phyloP scores from a whole-genome alignment of 2,329 filamentous ascomycete genomes.

The Torrubiella hemipterigena region DNA sequence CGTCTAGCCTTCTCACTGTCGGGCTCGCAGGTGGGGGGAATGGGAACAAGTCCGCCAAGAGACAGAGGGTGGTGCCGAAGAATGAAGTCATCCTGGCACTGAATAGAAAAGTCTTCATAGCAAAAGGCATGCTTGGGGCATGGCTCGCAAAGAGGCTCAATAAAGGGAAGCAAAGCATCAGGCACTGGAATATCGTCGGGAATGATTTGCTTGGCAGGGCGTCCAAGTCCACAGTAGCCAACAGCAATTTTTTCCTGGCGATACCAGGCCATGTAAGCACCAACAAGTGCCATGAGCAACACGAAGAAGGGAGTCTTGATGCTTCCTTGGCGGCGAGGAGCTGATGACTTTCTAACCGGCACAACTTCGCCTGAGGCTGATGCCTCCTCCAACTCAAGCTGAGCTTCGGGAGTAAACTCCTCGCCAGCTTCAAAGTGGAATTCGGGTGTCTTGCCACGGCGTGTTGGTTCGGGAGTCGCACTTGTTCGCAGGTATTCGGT shows the following conservation, averaged over 20 bases:
- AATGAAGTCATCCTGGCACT: constrained; percentile 81
- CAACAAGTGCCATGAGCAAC: constrained; percentile 56
- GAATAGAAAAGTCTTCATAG: constrained; percentile 62
- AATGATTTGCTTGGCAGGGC: constrained; percentile 40
- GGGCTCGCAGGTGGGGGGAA: constrained; percentile 86
- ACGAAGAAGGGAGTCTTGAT: constrained; percentile 58
- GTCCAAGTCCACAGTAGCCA: constrained; percentile 83
- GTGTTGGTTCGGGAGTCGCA: constrained; percentile 33
- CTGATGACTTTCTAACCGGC: constrained; percentile 29
- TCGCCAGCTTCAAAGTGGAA: constrained; percentile 56
- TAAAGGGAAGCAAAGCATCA: constrained; percentile 55
- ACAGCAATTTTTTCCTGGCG: constrained; percentile 92
- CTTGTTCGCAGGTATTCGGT: constrained; percentile 22
- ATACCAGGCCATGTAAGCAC: constrained; percentile 70
- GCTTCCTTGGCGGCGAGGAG: constrained; percentile 28
- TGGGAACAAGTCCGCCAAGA: constrained; percentile 65
- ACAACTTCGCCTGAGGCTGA: constrained; percentile 39
- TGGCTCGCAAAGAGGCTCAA: constrained; percentile 74
- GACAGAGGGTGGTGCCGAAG: constrained; percentile 75
- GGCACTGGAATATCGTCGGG: constrained; percentile 47
- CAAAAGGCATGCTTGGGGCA: constrained; percentile 89
- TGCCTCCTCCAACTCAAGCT: constrained; percentile 65
- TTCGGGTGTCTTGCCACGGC: constrained; percentile 20
- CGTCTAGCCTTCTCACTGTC: constrained; percentile 86
- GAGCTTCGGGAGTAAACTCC: constrained; percentile 88